Percentiles rank a stretch among this genome's conserved stretches.
These are phyloP conservation scores for Golubevia sp. DNA, from an alignment of 1,284 basidiomycete species.

Conservation along the genomic window DNA sequence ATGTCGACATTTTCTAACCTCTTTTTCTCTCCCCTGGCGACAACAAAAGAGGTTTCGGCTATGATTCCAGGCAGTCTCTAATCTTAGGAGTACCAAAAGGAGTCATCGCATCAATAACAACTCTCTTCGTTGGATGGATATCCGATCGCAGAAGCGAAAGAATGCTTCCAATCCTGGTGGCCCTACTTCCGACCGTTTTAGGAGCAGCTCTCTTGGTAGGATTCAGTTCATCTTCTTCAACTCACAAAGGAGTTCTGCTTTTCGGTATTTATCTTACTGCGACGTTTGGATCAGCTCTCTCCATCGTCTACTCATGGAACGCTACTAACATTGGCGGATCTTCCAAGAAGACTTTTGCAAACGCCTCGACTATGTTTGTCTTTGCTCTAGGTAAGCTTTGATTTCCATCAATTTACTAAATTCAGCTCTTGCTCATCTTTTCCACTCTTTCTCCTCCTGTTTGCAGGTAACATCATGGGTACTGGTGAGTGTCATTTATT, in stretches of 20 bases:
- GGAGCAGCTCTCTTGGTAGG: constrained; percentile 70
- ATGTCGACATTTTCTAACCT: neutral
- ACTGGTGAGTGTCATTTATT: neutral
- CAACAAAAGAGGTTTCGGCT: constrained; percentile 65
- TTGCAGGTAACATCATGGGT: constrained; percentile 66
- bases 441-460: neutral
- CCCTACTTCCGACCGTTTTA: constrained; percentile 70
- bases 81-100: constrained; percentile 72
- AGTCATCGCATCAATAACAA: constrained; percentile 65
- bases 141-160: constrained; percentile 42
- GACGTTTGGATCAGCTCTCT: constrained; percentile 66
- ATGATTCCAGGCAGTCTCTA: constrained; percentile 70
- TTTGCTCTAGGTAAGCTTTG: constrained; percentile 65
- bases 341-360: constrained; percentile 68
- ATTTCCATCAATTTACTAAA: neutral
- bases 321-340: constrained; percentile 72
- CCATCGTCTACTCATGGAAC: constrained; percentile 72
- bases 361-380: constrained; percentile 69
- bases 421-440: neutral
- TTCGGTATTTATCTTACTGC: constrained; percentile 71
- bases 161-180: constrained; percentile 71
- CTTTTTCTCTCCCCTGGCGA: neutral
- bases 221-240: constrained; percentile 63
- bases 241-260: constrained; percentile 67
- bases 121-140: constrained; percentile 65